phyloP scores from a whole-genome alignment of 139 green algal genomes.

The Chlamydomonas urium region DNA sequence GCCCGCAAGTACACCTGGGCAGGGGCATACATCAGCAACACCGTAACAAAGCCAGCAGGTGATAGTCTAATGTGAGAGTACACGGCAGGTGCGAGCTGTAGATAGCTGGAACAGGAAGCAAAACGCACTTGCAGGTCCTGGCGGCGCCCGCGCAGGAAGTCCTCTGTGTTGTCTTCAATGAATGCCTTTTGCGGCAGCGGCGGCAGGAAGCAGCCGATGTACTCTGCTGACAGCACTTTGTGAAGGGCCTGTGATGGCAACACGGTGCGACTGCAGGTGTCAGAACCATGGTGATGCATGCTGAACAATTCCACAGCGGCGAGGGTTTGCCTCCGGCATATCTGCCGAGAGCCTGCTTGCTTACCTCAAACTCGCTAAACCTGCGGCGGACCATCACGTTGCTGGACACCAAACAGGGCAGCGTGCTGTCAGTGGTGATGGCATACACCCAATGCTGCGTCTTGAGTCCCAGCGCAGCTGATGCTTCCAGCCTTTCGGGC shows the following conservation, averaged over 20 bases:
- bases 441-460: not conserved
- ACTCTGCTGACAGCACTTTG: constrained; percentile 61
- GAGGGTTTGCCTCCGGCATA: no score
- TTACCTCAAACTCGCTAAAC: constrained; percentile 82
- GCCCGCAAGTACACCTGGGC: constrained; percentile 47
- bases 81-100: no score
- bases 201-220: constrained; percentile 86
- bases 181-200: constrained; percentile 85
- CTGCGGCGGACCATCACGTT: constrained; percentile 46
- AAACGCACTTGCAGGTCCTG: constrained; percentile 52
- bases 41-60: no score
- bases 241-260: constrained; percentile 70
- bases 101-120: no score
- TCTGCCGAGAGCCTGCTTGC: no score
- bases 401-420: not conserved
- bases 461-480: not conserved
- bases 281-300: no score
- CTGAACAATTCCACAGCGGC: no score
- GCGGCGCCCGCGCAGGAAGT: constrained; percentile 42
- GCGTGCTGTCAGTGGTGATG: not conserved
- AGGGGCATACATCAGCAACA: no score
- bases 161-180: constrained; percentile 57
- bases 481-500: not conserved
- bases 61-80: no score
- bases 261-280: no score